Base-by-base conservation (phyloP, 1,284 basidiomycete genomes). In the Fomitopsis betulina region DNA sequence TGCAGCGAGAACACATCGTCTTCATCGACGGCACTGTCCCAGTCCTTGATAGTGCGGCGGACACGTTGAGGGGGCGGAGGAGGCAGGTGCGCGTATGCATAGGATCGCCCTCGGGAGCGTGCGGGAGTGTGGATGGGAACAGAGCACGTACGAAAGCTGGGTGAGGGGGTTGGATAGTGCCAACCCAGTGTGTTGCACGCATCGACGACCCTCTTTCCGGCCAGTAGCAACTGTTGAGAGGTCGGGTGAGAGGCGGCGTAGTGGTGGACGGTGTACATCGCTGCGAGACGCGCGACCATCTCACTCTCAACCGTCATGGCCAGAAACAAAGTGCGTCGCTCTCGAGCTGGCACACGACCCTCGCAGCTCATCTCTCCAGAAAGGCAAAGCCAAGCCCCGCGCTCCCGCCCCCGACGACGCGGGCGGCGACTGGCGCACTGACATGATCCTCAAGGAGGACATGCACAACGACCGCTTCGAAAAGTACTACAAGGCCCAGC, bases 401-500 rank as follows among this genome's bases (percentile, higher is more conserved):
- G 49, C 33, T 13, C n/a, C 25, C 40, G 17, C n/a, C 25, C 5
- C 21, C 23, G 56, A 45, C 33, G 30, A 42, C 9, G 27, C 17
- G 27, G 64, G 59, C 9, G 67, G 67, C 57, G 63, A 61, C 45
- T 65, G 60, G 39, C 66, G 72, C 25, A 65, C 70, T 5, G 70
- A 70, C 51, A 59, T 70, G n/a, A 65, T 87, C 53, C 79, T 81
- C 56, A 83, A 78, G 63, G 65, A 75, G 42, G 81, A 85, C 68
- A 89, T 90, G 88, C 69, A 80, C 59, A 94, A 94, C 68, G 81
- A 82, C 49, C 80, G 81, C 1, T 89, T 96, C 64, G 82, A 83
- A 60, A 76, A 77, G 45, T 96, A 94, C 73, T 96, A 96, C 78
- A 82, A 82, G 70, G 78, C 82, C 0, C 91, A 93, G 67, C 76